A percentile compares a stretch with the other conserved stretches of the same genome.
These are phyloP conservation scores for Rhizopogon vinicolor DNA, from an alignment of 768 basidiomycete genomes.

Conservation along the genomic window DNA sequence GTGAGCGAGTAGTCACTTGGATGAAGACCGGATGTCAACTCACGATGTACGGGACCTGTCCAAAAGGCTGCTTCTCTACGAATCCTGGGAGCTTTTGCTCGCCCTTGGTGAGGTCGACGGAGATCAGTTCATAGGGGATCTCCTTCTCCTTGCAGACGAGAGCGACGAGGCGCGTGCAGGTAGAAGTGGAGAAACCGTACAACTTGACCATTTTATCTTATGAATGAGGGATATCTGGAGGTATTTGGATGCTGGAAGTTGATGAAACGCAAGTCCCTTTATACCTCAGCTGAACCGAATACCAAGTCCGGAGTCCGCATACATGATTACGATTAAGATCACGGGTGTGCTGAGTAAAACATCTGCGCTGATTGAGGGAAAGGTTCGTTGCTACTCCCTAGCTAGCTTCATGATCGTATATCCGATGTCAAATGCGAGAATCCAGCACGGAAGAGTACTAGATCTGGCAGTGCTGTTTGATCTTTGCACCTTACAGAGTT, in stretches of 20 bases:
- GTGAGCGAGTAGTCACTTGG: too few species aligned
- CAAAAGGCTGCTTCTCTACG: constrained; percentile 52
- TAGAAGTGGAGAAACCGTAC: constrained; percentile 31
- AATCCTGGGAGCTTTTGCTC: constrained; percentile 44
- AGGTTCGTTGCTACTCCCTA: too few species aligned
- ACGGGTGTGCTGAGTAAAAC: too few species aligned
- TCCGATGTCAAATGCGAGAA: too few species aligned
- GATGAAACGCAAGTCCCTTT: not conserved
- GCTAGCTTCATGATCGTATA: too few species aligned
- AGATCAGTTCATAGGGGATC: constrained; percentile 48
- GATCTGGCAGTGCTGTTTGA: too few species aligned
- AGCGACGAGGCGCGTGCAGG: constrained; percentile 50
- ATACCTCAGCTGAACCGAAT: not conserved
- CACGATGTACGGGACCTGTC: constrained; percentile 45
- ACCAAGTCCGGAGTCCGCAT: too few species aligned
- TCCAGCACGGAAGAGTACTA: too few species aligned
- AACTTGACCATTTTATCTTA: constrained; percentile 29
- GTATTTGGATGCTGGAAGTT: not conserved
- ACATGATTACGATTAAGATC: not conserved
- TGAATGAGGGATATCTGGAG: not conserved
- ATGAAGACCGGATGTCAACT: not conserved
- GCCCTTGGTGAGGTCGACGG: constrained; percentile 35
- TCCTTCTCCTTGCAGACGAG: constrained; percentile 49
- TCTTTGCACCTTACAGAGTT: too few species aligned
- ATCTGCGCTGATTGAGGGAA: too few species aligned